Evolutionary conservation across 108 stramenopile species (phyloP), one percentile per base, ranked within the genome.

Genomic region (Cyclotella atomus): DNA sequence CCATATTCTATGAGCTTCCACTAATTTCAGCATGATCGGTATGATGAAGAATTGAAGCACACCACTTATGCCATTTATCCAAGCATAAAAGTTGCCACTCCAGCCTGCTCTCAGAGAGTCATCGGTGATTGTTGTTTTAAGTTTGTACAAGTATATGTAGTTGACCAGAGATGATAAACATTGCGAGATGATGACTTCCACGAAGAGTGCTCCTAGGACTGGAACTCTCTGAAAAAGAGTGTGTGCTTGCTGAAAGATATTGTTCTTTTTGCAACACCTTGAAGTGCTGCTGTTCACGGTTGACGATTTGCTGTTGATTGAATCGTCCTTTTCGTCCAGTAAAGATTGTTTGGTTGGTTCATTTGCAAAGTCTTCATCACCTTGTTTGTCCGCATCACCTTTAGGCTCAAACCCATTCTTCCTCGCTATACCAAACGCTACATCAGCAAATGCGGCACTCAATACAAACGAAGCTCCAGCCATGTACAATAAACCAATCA

Each of bases 1-100:
- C 85, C 85, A 88, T 61, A 88, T 46, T 9, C 63, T 59, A 45
- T 75, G 76, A 3, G 73, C 53, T 30, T 84, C 59, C 9, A 71
- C 46, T 19, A 72, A 55, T 35, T 69, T 76, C 36, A 76, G 27
- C 12, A 81, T 21, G 4, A 86, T 36, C 24, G 87, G 87, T 0
- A 88, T 71, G 64, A 84, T 64, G 24, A 82, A 71, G 70, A 88
- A 88, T 77, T 88, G 87, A n/a, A 88, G 44, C 0, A 84, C 28
- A 6, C 87, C 87, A 55, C 75, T 77, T 14, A 76, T 55, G 17
- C 80, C 83, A 59, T 88, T 88, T n/a, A 86, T 88, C 71, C 72
- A 79, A 1, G 79, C 79, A 32, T 68, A 77, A 25, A 83, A 79
- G 20, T 81, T 85, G 45, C 83, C 87, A 36, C 83, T 88, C 81